Evolutionary conservation across 2,329 filamentous ascomycete genomes (phyloP).

Genomic region (Pseudogymnoascus sp.): DNA sequence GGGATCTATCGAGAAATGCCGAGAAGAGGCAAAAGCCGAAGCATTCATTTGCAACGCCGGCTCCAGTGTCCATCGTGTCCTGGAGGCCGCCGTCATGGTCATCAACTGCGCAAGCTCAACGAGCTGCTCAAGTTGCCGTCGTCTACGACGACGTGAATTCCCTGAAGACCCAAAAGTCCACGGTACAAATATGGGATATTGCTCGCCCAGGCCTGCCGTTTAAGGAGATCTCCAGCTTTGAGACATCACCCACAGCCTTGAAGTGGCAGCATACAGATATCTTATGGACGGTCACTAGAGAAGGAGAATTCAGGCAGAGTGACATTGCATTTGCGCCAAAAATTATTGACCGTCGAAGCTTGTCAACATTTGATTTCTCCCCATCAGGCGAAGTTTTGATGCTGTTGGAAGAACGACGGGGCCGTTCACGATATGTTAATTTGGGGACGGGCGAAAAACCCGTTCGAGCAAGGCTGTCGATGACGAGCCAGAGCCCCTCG

Average conservation of each 20-base stretch:
- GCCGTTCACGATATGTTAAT: conserved; percentile 34
- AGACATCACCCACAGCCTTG: conserved; percentile 48
- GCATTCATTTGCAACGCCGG: conserved; percentile 53
- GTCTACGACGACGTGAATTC: conserved; percentile 52
- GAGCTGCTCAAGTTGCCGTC: conserved; percentile 55
- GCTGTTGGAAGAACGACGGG: conserved; percentile 53
- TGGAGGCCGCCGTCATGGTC: conserved; percentile 62
- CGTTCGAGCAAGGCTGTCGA: background rate
- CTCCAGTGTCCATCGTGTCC: conserved; percentile 50
- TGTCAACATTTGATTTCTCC: conserved; percentile 56
- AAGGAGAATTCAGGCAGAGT: conserved; percentile 56
- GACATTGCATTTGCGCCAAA: conserved; percentile 58
- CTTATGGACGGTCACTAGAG: conserved; percentile 58
- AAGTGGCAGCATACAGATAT: conserved; percentile 60
- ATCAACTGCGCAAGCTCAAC: conserved; percentile 51
- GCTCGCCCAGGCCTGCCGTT: conserved; percentile 60
- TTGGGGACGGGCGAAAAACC: background rate
- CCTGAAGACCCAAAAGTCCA: conserved; percentile 47
- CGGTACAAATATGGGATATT: conserved; percentile 63
- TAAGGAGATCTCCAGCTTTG: conserved; percentile 57
- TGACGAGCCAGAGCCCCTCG: conserved; percentile 35
- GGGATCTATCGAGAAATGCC: conserved; percentile 54
- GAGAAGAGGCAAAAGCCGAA: conserved; percentile 60
- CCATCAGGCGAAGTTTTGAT: conserved; percentile 52
- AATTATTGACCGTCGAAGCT: conserved; percentile 54